Evolutionary conservation across 2,329 filamentous ascomycete species (phyloP).

Genomic region (Epichloe elymi): DNA sequence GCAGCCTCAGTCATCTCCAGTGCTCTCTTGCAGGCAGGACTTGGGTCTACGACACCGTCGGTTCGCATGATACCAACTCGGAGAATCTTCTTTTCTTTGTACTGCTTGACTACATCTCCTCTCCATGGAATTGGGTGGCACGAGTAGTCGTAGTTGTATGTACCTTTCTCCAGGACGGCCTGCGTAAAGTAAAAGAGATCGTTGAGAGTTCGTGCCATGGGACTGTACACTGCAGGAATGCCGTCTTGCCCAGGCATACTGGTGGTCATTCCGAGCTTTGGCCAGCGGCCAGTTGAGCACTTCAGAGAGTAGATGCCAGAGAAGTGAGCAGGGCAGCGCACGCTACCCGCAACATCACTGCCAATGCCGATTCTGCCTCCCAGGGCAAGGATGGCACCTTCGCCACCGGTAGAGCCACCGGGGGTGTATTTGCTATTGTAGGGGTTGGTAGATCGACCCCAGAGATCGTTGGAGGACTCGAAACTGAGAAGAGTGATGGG

Average conservation of each 20-base stretch:
- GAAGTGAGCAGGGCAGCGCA: constrained; percentile 78
- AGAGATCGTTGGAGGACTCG: constrained; percentile 65
- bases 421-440: constrained; percentile 76
- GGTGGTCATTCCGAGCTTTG: constrained; percentile 69
- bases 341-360: constrained; percentile 81
- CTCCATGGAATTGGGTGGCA: constrained; percentile 81
- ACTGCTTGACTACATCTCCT: constrained; percentile 43
- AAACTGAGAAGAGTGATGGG: constrained; percentile 80
- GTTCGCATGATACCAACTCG: constrained; percentile 65
- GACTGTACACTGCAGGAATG: constrained; percentile 76
- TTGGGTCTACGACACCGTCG: constrained; percentile 73
- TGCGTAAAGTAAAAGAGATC: constrained; percentile 78
- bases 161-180: constrained; percentile 64
- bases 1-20: constrained; percentile 58
- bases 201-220: constrained; percentile 76
- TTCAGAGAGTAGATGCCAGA: constrained; percentile 77
- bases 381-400: constrained; percentile 68
- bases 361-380: constrained; percentile 81
- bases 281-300: constrained; percentile 84
- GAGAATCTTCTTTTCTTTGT: constrained; percentile 46
- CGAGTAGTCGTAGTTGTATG: constrained; percentile 79
- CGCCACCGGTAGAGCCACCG: constrained; percentile 79
- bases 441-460: constrained; percentile 72
- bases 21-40: constrained; percentile 70
- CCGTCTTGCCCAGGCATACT: constrained; percentile 91